phyloP scores from a whole-genome alignment of 257 asterid genomes.

The Forsythia suspensa region DNA sequence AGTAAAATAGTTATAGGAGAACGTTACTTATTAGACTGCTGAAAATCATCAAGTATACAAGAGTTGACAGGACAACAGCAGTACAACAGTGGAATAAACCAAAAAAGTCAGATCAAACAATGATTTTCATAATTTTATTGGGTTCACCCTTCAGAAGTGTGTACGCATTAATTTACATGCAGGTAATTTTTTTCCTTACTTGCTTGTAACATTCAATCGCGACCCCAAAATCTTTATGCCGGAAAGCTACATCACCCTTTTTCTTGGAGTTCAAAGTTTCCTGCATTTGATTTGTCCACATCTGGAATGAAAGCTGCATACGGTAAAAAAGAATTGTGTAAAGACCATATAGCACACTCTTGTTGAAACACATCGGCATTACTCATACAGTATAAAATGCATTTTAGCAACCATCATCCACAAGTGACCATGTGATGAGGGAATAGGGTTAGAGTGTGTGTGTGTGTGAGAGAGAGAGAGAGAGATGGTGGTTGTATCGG shows the following conservation, averaged over 20 bases:
- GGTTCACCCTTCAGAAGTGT: not conserved
- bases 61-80: not conserved
- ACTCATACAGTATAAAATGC: not conserved
- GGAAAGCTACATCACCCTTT: slow-evolving; percentile 68
- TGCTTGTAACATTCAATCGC: slow-evolving; percentile 62
- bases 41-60: not conserved
- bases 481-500: not conserved
- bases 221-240: slow-evolving; percentile 57
- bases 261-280: slow-evolving; percentile 71
- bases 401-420: not conserved
- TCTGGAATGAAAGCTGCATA: slow-evolving; percentile 68
- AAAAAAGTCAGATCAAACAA: not conserved
- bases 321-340: not conserved
- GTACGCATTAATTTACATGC: not conserved
- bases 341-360: not conserved
- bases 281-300: slow-evolving; percentile 87
- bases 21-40: not conserved
- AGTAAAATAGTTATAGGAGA: not conserved
- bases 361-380: not conserved
- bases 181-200: slow-evolving; percentile 34
- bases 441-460: too few species aligned
- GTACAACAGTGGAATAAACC: not conserved
- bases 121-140: not conserved
- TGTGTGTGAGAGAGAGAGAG: not conserved
- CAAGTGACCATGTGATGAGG: not conserved